These are phyloP conservation scores for Nemophila menziesii DNA, from an alignment of 257 asterid genomes.

Conservation along the genomic window DNA sequence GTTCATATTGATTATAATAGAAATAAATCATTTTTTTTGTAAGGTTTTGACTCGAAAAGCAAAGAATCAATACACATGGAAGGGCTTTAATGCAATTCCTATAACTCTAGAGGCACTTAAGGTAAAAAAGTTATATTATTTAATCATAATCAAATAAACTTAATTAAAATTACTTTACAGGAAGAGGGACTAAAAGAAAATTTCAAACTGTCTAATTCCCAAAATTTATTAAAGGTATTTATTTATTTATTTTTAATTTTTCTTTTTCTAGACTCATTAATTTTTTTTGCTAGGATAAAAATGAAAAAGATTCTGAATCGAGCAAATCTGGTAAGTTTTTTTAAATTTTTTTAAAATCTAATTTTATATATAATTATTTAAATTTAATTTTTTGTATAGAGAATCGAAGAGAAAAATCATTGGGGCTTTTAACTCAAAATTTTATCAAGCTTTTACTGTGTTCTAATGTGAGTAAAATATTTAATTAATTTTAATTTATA, in stretches of 20 bases:
- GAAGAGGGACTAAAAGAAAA: constrained; percentile 41
- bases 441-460: constrained; percentile 57
- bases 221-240: constrained; percentile 22
- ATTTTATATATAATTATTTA: not conserved
- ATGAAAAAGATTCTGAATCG: constrained; percentile 16
- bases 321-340: constrained; percentile 28
- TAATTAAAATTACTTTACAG: constrained; percentile 20
- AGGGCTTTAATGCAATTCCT: constrained; percentile 11
- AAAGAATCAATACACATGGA: constrained; percentile 11
- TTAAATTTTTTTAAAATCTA: too few species aligned
- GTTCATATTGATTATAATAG: too few species aligned
- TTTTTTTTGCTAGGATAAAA: constrained; percentile 19
- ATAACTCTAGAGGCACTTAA: constrained; percentile 6
- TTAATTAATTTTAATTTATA: too few species aligned
- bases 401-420: constrained; percentile 43
- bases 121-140: constrained; percentile 2
- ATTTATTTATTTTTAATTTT: constrained; percentile 6
- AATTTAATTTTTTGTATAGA: constrained; percentile 24
- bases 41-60: constrained; percentile 10
- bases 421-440: constrained; percentile 48
- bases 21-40: not conserved
- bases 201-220: constrained; percentile 21
- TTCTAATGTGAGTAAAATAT: constrained; percentile 46
- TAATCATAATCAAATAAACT: not conserved
- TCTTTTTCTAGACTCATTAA: not conserved